Evolutionary conservation across 1,139 yeast genomes (phyloP).

Genomic region (Geotrichum siamense): DNA sequence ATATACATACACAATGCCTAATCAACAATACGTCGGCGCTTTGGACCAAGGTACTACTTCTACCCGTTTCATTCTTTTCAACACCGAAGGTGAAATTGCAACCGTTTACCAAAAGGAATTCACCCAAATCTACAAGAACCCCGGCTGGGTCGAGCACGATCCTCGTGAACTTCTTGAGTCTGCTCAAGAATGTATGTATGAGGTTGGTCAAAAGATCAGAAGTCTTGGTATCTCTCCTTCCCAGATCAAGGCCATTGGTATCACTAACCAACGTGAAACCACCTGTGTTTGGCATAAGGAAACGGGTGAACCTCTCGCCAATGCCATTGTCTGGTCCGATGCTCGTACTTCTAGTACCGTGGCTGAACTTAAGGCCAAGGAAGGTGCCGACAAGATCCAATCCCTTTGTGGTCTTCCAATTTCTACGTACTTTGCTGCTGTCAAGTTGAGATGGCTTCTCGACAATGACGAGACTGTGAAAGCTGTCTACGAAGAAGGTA

Average conservation of each 20-base stretch:
- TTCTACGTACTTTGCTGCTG: slow-evolving; percentile 86
- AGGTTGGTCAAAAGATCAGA: slow-evolving; percentile 33
- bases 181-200: slow-evolving; percentile 41
- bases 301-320: slow-evolving; percentile 76
- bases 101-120: slow-evolving; percentile 86
- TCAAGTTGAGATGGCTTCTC: slow-evolving; percentile 82
- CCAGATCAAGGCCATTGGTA: slow-evolving; percentile 50
- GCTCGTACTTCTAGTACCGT: slow-evolving; percentile 77
- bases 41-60: slow-evolving; percentile 94
- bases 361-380: slow-evolving; percentile 51
- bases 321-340: slow-evolving; percentile 96
- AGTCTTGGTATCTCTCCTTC: slow-evolving; percentile 28
- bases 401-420: slow-evolving; percentile 77
- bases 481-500: slow-evolving; percentile 65
- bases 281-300: slow-evolving; percentile 81
- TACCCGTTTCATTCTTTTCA: slow-evolving; percentile 81
- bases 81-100: slow-evolving; percentile 63
- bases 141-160: slow-evolving; percentile 86
- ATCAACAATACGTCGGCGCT: slow-evolving; percentile 37
- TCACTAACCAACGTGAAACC: slow-evolving; percentile 95
- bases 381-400: slow-evolving; percentile 56
- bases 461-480: slow-evolving; percentile 69
- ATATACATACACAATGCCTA: slow-evolving; percentile 9
- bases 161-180: slow-evolving; percentile 79
- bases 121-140: slow-evolving; percentile 36